These are phyloP conservation scores for Pyricularia pennisetigena DNA, from an alignment of 2,329 filamentous ascomycete genomes.

Conservation along the genomic window DNA sequence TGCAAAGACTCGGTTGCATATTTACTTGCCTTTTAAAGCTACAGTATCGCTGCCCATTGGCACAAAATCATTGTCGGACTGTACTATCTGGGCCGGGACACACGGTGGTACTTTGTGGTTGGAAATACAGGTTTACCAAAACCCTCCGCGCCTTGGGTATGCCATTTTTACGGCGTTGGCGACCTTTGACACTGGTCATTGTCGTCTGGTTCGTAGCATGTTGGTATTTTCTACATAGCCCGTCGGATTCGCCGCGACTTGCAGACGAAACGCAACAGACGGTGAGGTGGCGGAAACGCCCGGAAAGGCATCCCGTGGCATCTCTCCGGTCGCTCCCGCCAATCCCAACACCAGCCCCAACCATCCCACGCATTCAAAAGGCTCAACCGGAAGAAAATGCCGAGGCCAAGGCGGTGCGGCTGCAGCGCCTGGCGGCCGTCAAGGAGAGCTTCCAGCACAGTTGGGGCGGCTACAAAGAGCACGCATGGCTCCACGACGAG, in stretches of 20 bases:
- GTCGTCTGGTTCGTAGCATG: constrained; percentile 7
- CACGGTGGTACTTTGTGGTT: background rate
- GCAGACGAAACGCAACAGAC: background rate
- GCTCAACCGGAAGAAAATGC: constrained; percentile 37
- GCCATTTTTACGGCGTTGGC: constrained; percentile 11
- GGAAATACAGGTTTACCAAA: background rate
- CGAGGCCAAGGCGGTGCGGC: constrained; percentile 22
- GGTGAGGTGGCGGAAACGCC: constrained; percentile 21
- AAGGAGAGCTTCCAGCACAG: constrained; percentile 41
- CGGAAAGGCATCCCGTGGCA: constrained; percentile 23
- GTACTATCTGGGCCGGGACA: background rate
- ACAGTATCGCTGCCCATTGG: background rate
- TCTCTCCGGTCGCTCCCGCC: constrained; percentile 24
- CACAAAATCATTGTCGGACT: background rate
- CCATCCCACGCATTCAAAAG: constrained; percentile 54
- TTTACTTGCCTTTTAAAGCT: background rate
- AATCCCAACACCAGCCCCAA: constrained; percentile 25
- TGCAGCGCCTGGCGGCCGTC: constrained; percentile 31
- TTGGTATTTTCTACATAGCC: constrained; percentile 7
- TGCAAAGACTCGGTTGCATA: background rate
- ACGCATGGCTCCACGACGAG: constrained; percentile 57
- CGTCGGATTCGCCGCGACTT: constrained; percentile 4
- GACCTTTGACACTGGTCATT: constrained; percentile 8
- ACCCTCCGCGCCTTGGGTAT: background rate
- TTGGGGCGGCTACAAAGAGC: constrained; percentile 50